Percentiles rank a stretch among this genome's conserved stretches.
Conservation (phyloP, 345 rosid genomes). For the Linum lewisii region DNA sequence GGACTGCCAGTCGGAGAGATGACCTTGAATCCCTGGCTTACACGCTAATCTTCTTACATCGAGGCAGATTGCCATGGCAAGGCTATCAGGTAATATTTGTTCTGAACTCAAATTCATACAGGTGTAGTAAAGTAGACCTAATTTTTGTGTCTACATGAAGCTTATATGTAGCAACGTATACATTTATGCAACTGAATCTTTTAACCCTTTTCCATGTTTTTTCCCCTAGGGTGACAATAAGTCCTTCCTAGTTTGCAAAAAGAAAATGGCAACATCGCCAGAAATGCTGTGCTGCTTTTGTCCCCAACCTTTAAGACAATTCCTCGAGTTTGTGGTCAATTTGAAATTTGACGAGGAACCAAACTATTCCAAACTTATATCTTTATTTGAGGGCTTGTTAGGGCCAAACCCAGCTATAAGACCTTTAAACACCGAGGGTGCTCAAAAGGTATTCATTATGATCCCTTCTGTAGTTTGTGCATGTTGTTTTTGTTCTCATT, state of each 20-base stretch:
- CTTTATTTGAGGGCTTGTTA: slow-evolving; percentile 23
- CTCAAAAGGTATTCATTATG: slow-evolving; percentile 22
- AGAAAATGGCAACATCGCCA: slow-evolving; percentile 30
- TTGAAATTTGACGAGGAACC: slow-evolving; percentile 32
- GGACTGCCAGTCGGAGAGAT: slow-evolving; percentile 31
- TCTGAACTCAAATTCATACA: not conserved
- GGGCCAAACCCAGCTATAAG: slow-evolving; percentile 30
- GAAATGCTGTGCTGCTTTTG: slow-evolving; percentile 26
- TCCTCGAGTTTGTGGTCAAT: slow-evolving; percentile 26
- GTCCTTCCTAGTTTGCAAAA: slow-evolving; percentile 28
- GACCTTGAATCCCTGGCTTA: slow-evolving; percentile 29
- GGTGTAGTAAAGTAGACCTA: not conserved
- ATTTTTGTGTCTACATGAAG: not conserved
- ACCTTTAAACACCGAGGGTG: slow-evolving; percentile 29
- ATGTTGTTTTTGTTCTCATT: not conserved
- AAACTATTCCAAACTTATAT: slow-evolving; percentile 22
- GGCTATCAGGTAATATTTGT: slow-evolving; percentile 21
- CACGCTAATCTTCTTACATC: slow-evolving; percentile 26
- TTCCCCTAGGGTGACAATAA: slow-evolving; percentile 22
- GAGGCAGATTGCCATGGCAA: slow-evolving; percentile 33
- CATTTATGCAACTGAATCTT: not conserved
- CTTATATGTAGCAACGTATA: not conserved
- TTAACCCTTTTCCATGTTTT: not conserved
- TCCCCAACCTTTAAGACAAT: slow-evolving; percentile 24
- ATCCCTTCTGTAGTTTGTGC: slow-evolving; percentile 5